These are phyloP conservation scores for Rhodamnia rubescens DNA, from an alignment of 345 rosid genomes.

Conservation along the genomic window DNA sequence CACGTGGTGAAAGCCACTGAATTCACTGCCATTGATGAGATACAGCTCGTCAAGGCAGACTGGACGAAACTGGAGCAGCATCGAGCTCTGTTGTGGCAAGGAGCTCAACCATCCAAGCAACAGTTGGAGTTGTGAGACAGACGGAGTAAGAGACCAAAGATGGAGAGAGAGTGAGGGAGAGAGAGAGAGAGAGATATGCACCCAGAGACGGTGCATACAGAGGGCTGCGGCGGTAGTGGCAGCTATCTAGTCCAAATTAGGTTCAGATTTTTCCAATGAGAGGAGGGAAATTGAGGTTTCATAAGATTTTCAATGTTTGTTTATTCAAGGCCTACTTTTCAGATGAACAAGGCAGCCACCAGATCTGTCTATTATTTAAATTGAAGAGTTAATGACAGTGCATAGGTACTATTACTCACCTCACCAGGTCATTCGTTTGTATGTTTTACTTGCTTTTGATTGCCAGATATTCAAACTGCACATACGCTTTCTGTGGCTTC, in stretches of 20 bases:
- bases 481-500: not conserved
- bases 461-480: not conserved
- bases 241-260: not conserved
- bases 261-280: not conserved
- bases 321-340: constrained; percentile 88
- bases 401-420: constrained; percentile 39
- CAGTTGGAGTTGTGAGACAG: not conserved
- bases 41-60: not conserved
- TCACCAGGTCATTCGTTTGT: not conserved
- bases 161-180: not conserved
- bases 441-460: not conserved
- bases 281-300: not conserved
- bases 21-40: not conserved
- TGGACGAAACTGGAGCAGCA: not conserved
- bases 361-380: constrained; percentile 54
- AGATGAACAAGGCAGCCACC: constrained; percentile 64
- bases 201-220: not conserved
- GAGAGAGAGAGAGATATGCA: not conserved
- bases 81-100: not conserved
- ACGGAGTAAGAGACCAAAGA: not conserved
- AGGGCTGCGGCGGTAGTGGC: not conserved
- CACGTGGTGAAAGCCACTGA: not conserved
- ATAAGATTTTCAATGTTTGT: constrained; percentile 55
- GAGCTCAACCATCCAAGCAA: not conserved
- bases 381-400: constrained; percentile 75